Evolutionary conservation across 257 asterid genomes (phyloP).

Genomic region (Solanum bukasovii): DNA sequence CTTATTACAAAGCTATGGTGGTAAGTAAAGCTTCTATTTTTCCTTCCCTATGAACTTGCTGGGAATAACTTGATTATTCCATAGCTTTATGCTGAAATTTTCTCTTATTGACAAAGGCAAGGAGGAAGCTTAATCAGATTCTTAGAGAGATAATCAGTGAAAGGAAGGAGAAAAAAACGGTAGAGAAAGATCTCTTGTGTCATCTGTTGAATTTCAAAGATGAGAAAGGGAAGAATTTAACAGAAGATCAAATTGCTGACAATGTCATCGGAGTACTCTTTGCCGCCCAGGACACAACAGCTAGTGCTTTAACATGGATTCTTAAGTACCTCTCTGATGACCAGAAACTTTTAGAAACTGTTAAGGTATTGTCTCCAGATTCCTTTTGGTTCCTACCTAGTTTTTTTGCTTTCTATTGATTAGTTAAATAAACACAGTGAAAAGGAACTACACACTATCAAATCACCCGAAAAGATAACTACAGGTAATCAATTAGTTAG

Average conservation of each 20-base stretch:
- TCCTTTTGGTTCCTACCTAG: not conserved
- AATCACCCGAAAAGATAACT: not conserved
- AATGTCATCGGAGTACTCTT: conserved; percentile 77
- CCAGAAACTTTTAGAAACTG: conserved; percentile 45
- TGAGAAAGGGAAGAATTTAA: conserved; percentile 27
- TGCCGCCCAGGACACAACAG: conserved; percentile 97
- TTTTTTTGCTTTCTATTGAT: not conserved
- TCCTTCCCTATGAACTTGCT: not conserved
- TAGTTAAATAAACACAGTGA: not conserved
- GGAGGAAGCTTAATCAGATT: conserved; percentile 45
- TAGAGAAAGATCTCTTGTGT: conserved; percentile 39
- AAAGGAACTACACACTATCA: not conserved
- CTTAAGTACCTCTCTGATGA: conserved; percentile 66
- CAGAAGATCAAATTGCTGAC: conserved; percentile 62
- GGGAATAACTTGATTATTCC: not conserved
- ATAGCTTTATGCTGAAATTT: not conserved
- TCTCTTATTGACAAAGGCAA: conserved; percentile 34
- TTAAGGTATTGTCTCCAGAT: conserved; percentile 29
- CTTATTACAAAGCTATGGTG: conserved; percentile 56
- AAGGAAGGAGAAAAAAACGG: conserved; percentile 34
- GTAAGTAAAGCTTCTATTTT: conserved; percentile 18
- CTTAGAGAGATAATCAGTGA: conserved; percentile 44
- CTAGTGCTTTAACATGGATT: conserved; percentile 82
- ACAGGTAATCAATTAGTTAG: not conserved
- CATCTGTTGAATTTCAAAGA: conserved; percentile 42